Conservation (phyloP, 2,329 filamentous ascomycete species). For the Diplodia mutila region DNA sequence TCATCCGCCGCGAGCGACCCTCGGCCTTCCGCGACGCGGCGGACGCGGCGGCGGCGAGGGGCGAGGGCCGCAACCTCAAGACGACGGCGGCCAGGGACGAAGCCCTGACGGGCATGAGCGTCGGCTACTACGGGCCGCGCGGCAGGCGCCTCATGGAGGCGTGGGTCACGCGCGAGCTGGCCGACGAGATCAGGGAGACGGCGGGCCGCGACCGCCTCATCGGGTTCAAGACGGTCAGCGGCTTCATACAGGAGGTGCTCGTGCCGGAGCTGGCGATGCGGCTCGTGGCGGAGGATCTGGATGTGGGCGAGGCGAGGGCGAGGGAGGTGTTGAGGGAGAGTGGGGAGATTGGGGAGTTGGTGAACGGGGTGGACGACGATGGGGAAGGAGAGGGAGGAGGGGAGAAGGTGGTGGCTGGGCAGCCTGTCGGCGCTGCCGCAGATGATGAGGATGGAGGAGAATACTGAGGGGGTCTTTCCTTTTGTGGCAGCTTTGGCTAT, state of each 20-base stretch:
- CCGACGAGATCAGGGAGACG: slow-evolving; percentile 34
- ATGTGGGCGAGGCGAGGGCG: slow-evolving; percentile 49
- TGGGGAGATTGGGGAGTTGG: slow-evolving; percentile 65
- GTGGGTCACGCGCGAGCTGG: slow-evolving; percentile 34
- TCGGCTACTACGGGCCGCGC: slow-evolving; percentile 82
- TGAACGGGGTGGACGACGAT: slow-evolving; percentile 65
- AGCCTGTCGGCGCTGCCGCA: background rate
- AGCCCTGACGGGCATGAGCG: slow-evolving; percentile 54
- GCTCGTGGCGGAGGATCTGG: slow-evolving; percentile 64
- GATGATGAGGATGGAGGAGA: background rate
- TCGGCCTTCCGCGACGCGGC: slow-evolving; percentile 67
- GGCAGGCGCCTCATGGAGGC: slow-evolving; percentile 72
- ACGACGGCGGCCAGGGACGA: slow-evolving; percentile 52
- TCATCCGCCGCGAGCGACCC: slow-evolving; percentile 60
- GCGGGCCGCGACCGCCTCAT: slow-evolving; percentile 37
- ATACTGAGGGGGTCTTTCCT: background rate
- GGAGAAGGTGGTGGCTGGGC: background rate
- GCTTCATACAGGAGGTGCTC: slow-evolving; percentile 55
- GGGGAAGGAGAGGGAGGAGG: slow-evolving; percentile 41
- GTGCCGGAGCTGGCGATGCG: slow-evolving; percentile 69
- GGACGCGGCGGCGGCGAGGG: slow-evolving; percentile 58
- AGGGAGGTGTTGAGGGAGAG: slow-evolving; percentile 67
- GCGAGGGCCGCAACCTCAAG: slow-evolving; percentile 63
- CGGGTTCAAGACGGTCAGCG: slow-evolving; percentile 34
- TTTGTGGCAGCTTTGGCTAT: no score